Evolutionary conservation across 1,284 basidiomycete genomes (phyloP).

Genomic region (Leccinum griseonigrum): DNA sequence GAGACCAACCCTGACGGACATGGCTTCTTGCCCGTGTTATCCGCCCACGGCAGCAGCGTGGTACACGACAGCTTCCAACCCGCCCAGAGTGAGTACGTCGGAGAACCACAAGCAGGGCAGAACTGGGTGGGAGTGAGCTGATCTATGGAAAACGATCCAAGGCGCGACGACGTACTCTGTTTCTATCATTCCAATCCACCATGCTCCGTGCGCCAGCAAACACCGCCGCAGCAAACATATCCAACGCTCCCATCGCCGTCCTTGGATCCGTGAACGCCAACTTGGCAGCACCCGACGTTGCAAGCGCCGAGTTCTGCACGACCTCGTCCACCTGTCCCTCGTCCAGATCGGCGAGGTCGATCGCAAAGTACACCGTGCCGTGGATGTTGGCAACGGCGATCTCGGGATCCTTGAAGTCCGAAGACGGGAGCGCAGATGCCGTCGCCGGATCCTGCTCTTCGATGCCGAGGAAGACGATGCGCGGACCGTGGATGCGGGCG

Average conservation of each 20-base stretch:
- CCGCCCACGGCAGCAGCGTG: slow-evolving; percentile 68
- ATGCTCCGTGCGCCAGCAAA: slow-evolving; percentile 78
- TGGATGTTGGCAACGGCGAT: slow-evolving; percentile 55
- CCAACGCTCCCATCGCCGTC: slow-evolving; percentile 52
- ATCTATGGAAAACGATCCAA: neutral
- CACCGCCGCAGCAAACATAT: slow-evolving; percentile 63
- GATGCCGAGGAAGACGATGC: slow-evolving; percentile 74
- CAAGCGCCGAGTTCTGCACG: slow-evolving; percentile 40
- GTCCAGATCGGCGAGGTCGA: slow-evolving; percentile 65
- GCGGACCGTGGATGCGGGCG: slow-evolving; percentile 55
- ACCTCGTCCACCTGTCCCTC: slow-evolving; percentile 44
- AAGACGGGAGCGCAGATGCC: slow-evolving; percentile 54
- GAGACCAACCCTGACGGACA: slow-evolving; percentile 60
- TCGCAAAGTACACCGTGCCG: slow-evolving; percentile 76
- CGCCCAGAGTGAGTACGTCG: slow-evolving; percentile 87
- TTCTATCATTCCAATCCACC: slow-evolving; percentile 87
- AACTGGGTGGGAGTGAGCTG: slow-evolving; percentile 47
- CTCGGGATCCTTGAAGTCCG: slow-evolving; percentile 54
- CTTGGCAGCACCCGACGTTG: slow-evolving; percentile 35
- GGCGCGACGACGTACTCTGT: slow-evolving; percentile 53
- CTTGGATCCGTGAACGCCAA: slow-evolving; percentile 71
- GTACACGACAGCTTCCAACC: slow-evolving; percentile 93
- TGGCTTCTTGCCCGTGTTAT: slow-evolving; percentile 56
- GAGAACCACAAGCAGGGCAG: slow-evolving; percentile 85
- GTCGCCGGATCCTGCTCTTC: slow-evolving; percentile 56